Base-by-base conservation (phyloP, 2,329 filamentous ascomycete species). In the Orbilia javanica region DNA sequence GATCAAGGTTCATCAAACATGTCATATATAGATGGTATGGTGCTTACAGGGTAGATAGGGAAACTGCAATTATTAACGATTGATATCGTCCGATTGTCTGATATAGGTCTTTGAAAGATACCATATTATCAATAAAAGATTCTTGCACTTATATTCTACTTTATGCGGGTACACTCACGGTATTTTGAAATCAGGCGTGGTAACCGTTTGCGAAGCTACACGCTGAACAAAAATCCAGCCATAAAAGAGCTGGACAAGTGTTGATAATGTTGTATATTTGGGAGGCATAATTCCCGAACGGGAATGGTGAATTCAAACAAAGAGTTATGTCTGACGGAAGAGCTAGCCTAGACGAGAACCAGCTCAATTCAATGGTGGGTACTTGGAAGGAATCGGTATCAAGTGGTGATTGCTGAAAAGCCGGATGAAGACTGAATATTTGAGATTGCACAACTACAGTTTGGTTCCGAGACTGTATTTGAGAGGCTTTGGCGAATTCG, bases 11-110 rank as follows among this genome's bases (percentile, higher is more conserved):
- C n/a, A n/a, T 20, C 11, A 15, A 18, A 60, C 22, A 13, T 15
- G 1, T 13, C 15, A 44, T 42, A 44, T n/a, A n/a, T n/a, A 22
- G 18, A 18, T 29, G 8, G 22, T 15, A 13, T 7, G 13, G 31
- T 20, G 22, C 70, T 89, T 8, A 89, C 93, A 0, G 93, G 93
- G 88, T 91, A 95, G 79, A 96, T 89, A 0, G 88, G 89, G 20
- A 91, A 88, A 8, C 86, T 85, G 82, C 93, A 96, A 70, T 87
- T 87, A 84, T 95, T 96, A 74, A 89, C 90, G 70, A 96, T 86
- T 5, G 89, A 86, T 27, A 96, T 85, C 5, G 91, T 90, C 44
- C 89, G 84, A 22, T 83, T 85, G 64, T 85, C 85, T 73, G 82
- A 78, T 42, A 78, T 78, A 10, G 52, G 63, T 2, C 74, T 78